A percentile compares a stretch with the other conserved stretches of the same genome.
These are phyloP conservation scores for Tricholoma sp. DNA, from an alignment of 768 basidiomycete species.

Conservation along the genomic window DNA sequence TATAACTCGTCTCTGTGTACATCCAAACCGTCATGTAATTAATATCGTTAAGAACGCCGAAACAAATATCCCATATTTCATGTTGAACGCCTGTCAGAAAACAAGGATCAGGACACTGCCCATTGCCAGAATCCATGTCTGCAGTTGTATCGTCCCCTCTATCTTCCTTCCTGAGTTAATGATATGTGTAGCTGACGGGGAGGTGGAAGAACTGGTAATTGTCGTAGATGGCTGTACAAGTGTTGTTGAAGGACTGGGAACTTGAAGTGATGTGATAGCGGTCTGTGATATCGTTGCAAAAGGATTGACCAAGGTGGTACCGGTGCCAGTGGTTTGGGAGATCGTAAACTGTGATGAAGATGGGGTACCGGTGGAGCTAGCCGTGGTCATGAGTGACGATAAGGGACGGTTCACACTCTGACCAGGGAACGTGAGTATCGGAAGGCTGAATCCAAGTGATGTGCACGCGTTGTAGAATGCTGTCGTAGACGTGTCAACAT, in stretches of 20 bases:
- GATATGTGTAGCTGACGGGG: background rate
- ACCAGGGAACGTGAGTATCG: constrained; percentile 23
- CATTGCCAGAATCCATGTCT: background rate
- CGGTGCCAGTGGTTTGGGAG: background rate
- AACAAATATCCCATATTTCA: background rate
- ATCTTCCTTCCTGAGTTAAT: background rate
- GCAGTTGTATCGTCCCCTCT: background rate
- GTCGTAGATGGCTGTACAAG: background rate
- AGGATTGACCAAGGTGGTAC: background rate
- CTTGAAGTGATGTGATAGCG: background rate
- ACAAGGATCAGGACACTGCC: background rate
- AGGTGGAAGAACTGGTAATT: background rate
- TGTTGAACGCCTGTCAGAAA: no score
- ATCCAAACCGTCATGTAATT: background rate
- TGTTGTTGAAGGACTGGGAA: background rate
- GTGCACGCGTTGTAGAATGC: constrained; percentile 19
- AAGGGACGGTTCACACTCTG: constrained; percentile 1
- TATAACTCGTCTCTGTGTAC: no score
- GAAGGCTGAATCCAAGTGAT: constrained; percentile 16
- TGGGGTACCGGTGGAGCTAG: background rate
- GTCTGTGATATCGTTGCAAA: background rate
- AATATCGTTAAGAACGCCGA: background rate
- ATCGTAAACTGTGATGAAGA: background rate
- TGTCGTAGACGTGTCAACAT: constrained; percentile 5
- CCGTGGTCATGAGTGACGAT: background rate